Evolutionary conservation across 73 alveolate genomes (phyloP).

Genomic region (Tetrahymena malaccensis): DNA sequence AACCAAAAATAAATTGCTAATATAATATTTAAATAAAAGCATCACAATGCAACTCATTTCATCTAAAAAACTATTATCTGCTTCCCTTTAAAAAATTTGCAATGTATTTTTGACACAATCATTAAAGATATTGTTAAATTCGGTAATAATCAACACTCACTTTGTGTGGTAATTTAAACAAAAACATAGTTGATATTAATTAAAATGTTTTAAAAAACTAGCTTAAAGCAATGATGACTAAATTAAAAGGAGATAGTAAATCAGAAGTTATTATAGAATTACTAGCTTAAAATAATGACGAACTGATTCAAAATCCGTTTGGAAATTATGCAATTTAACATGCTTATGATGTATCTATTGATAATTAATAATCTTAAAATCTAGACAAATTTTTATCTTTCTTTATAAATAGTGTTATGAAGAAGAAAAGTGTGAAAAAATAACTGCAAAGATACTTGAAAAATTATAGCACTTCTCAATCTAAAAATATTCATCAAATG

Average conservation of each 20-base stretch:
- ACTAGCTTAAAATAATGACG: neutral
- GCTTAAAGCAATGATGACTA: slow-evolving; percentile 34
- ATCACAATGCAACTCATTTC: slow-evolving; percentile 69
- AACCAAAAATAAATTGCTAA: neutral
- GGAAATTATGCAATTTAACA: slow-evolving; percentile 71
- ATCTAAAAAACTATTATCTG: slow-evolving; percentile 53
- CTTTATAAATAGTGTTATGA: slow-evolving; percentile 29
- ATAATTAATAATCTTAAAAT: too few relatives aligned
- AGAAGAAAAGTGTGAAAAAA: slow-evolving; percentile 32
- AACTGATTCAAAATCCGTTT: slow-evolving; percentile 57
- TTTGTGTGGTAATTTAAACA: slow-evolving; percentile 51
- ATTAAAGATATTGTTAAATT: slow-evolving; percentile 37
- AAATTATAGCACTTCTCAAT: slow-evolving; percentile 44
- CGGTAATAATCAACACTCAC: slow-evolving; percentile 54
- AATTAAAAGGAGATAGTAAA: slow-evolving; percentile 38
- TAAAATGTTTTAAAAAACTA: neutral
- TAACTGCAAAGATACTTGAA: slow-evolving; percentile 41
- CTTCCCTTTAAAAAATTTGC: slow-evolving; percentile 45
- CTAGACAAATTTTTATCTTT: too few relatives aligned
- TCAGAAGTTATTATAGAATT: neutral
- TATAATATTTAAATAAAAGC: neutral
- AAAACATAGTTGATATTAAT: neutral
- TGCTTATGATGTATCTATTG: slow-evolving; percentile 31
- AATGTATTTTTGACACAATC: slow-evolving; percentile 54
- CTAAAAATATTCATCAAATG: slow-evolving; percentile 74